phyloP scores from a whole-genome alignment of 1,284 basidiomycete genomes.

The Boletus sp. region DNA sequence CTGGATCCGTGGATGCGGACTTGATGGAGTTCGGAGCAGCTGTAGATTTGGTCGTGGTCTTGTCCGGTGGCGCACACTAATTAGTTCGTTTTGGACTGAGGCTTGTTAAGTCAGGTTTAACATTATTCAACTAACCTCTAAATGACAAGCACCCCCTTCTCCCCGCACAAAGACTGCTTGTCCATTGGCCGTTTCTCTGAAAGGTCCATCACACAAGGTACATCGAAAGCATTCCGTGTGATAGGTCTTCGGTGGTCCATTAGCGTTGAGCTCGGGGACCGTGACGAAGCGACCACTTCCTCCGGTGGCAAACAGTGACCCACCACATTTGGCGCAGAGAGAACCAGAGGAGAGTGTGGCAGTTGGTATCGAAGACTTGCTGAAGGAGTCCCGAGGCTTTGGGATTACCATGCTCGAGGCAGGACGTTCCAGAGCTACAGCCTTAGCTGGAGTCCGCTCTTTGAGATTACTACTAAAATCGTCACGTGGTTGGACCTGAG shows the following conservation, averaged over 20 bases:
- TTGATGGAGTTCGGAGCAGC: conserved; percentile 23
- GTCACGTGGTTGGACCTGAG: conserved; percentile 21
- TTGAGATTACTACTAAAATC: conserved; percentile 9
- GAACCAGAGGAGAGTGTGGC: conserved; percentile 29
- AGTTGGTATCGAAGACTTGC: conserved; percentile 23
- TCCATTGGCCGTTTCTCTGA: conserved; percentile 57
- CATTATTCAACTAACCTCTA: conserved; percentile 48
- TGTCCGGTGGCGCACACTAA: conserved; percentile 62
- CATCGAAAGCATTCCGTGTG: conserved; percentile 74
- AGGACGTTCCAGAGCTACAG: conserved; percentile 8
- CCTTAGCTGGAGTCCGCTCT: conserved; percentile 10
- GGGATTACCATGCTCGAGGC: conserved; percentile 21
- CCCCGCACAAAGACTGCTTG: conserved; percentile 65
- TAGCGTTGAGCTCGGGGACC: conserved; percentile 52
- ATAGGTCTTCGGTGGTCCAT: conserved; percentile 51
- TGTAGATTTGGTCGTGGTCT: conserved; percentile 36
- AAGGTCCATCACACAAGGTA: conserved; percentile 55
- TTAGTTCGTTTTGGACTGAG: conserved; percentile 25
- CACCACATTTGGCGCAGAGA: conserved; percentile 55
- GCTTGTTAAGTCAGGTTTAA: background rate
- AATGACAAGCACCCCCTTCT: conserved; percentile 63
- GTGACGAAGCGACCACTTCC: conserved; percentile 62
- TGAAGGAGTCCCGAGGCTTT: conserved; percentile 22
- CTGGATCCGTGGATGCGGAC: conserved; percentile 20
- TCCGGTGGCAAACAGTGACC: conserved; percentile 52